Base-by-base conservation (phyloP, 306 rosid genomes). In the Castanea mollissima region DNA sequence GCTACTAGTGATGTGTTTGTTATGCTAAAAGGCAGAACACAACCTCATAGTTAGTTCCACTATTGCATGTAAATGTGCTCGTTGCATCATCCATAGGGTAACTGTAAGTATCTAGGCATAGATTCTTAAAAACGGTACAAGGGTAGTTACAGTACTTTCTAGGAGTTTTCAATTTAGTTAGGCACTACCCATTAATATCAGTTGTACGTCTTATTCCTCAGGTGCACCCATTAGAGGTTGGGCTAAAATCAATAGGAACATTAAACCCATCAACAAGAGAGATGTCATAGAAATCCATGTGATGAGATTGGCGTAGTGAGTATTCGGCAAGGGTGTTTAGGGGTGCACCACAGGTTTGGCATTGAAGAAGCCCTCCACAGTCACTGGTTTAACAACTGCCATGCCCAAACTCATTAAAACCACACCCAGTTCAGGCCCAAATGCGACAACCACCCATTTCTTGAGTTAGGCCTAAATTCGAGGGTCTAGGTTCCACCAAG, bases 351-450 rank as follows among this genome's bases (percentile, higher is more conserved):
- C 23, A 70, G 0, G 78, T 81, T n/a, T 68, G n/a, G 73, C 95
- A 91, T 6, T 38, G 52, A 0, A 90, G 84, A 3, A 75, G 63
- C 0, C 89, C 88, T 0, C 82, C 83, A 18, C 91, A 93, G 25
- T 90, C 97, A 1, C 97, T 91, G 0, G 98, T 91, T 10, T 64
- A 23, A 29, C 97, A 93, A 2, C 10, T 76, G 3, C 94, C 94
- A 0, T 16, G 67, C 1, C 91, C 92, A 0, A 72, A 35, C 0
- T n/a, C 64, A 29, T 89, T 85, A 16, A 91, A 91, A 54, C 62
- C 81, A 87, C 97, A 91, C n/a, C 79, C 79, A 34, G 93, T 93
- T 55, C 94, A 89, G 1, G 89, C 91, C 97, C 97, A 93, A 3
- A 93, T 25, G 27, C 27, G 2, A 25, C 27, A 25, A 25, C 27